Conservation (phyloP, 2,329 filamentous ascomycete genomes). For the Fusarium fujikuroi region DNA sequence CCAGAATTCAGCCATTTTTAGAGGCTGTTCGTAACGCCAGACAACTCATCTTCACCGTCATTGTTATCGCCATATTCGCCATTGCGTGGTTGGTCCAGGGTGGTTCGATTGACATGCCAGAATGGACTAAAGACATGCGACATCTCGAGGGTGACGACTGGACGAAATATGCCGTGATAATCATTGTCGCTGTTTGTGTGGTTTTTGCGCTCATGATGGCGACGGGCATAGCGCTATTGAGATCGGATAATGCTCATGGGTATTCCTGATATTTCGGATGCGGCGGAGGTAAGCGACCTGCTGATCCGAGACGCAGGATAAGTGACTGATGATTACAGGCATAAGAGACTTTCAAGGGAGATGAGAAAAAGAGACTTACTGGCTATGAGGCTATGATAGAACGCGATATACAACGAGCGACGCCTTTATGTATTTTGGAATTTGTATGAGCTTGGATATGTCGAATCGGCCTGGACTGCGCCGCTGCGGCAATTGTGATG, state of each 20-base stretch:
- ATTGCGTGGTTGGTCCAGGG: constrained; percentile 16
- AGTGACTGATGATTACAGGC: rapidly evolving
- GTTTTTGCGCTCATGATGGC: background rate
- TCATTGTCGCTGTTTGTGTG: background rate
- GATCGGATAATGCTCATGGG: background rate
- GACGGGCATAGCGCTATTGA: background rate
- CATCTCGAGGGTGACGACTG: background rate
- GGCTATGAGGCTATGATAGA: background rate
- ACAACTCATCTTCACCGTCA: constrained; percentile 5
- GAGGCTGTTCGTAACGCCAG: background rate
- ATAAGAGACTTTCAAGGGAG: rapidly evolving
- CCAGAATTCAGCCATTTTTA: background rate
- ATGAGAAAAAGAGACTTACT: rapidly evolving
- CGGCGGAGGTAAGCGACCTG: rapidly evolving
- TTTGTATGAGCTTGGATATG: rapidly evolving
- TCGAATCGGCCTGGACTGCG: no score
- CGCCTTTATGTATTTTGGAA: rapidly evolving
- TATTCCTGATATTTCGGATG: background rate
- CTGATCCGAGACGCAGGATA: rapidly evolving
- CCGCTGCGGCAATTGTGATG: background rate
- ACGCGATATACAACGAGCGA: background rate
- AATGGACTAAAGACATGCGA: constrained; percentile 25
- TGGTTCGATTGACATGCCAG: constrained; percentile 19
- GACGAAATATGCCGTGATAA: background rate
- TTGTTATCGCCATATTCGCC: constrained; percentile 6